These are phyloP conservation scores for Inga leiocalycina DNA, from an alignment of 306 rosid species.

Conservation along the genomic window DNA sequence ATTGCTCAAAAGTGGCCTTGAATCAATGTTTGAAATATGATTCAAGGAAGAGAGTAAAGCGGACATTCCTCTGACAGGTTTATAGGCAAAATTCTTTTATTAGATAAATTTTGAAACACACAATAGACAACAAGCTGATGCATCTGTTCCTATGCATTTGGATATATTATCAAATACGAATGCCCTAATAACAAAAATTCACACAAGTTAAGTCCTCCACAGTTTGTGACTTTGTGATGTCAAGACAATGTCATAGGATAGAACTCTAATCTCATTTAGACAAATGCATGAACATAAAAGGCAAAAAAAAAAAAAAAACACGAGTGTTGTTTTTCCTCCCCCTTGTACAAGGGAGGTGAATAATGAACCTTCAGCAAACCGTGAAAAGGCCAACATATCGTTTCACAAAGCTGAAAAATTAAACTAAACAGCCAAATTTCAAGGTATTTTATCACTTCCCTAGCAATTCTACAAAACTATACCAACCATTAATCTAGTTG, in stretches of 20 bases:
- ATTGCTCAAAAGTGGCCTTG: conserved; percentile 41
- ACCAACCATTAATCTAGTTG: background rate
- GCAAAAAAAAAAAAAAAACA: background rate
- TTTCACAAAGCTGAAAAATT: background rate
- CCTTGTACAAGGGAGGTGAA: too few species aligned
- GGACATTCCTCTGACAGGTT: conserved; percentile 53
- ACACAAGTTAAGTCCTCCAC: background rate
- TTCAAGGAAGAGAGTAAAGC: conserved; percentile 36
- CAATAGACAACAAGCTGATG: conserved; percentile 1
- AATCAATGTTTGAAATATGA: conserved; percentile 36
- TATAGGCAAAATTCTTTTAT: conserved; percentile 23
- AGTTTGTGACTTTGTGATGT: background rate
- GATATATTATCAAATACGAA: background rate
- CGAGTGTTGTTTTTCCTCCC: background rate
- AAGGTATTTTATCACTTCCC: background rate
- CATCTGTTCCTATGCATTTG: background rate
- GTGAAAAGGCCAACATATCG: background rate
- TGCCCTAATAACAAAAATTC: background rate
- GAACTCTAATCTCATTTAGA: background rate
- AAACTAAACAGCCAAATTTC: background rate
- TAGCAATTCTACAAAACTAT: background rate
- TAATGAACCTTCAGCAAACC: background rate
- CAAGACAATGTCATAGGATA: background rate
- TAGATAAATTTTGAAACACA: conserved; percentile 5
- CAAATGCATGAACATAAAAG: background rate